phyloP scores from a whole-genome alignment of 164 flowering plant genomes.

The Liquidambar formosana region DNA sequence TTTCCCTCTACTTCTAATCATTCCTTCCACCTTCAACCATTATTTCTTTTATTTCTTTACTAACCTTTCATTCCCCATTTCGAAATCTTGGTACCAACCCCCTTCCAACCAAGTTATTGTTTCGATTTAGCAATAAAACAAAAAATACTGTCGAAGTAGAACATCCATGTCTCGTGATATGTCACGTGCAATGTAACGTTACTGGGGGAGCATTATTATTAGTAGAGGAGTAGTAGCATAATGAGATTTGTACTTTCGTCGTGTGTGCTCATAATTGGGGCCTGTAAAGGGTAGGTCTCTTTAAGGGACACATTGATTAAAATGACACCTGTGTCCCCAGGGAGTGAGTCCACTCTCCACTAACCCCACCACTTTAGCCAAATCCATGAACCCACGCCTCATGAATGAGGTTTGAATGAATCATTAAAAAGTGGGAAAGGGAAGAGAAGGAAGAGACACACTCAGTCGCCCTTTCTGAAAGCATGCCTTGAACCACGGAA shows the following conservation, averaged over 20 bases:
- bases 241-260: conserved; percentile 2
- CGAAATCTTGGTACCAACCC: too few species aligned
- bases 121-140: too few species aligned
- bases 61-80: too few species aligned
- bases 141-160: too few species aligned
- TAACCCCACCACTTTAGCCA: not conserved
- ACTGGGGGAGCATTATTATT: too few species aligned
- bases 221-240: too few species aligned
- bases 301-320: conserved; percentile 20
- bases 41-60: too few species aligned
- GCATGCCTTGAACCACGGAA: conserved; percentile 23
- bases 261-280: conserved; percentile 19
- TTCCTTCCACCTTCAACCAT: too few species aligned
- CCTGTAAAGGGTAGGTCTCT: conserved; percentile 5
- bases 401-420: conserved; percentile 3
- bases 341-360: not conserved
- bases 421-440: not conserved
- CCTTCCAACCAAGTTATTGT: too few species aligned
- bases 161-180: not conserved
- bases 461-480: conserved; percentile 8
- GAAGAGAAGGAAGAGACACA: not conserved
- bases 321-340: conserved; percentile 17
- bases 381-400: not conserved
- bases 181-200: conserved; percentile 1
- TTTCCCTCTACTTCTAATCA: too few species aligned